phyloP scores from a whole-genome alignment of 2,329 filamentous ascomycete species.

The Nannizziopsis arthrosporioides region DNA sequence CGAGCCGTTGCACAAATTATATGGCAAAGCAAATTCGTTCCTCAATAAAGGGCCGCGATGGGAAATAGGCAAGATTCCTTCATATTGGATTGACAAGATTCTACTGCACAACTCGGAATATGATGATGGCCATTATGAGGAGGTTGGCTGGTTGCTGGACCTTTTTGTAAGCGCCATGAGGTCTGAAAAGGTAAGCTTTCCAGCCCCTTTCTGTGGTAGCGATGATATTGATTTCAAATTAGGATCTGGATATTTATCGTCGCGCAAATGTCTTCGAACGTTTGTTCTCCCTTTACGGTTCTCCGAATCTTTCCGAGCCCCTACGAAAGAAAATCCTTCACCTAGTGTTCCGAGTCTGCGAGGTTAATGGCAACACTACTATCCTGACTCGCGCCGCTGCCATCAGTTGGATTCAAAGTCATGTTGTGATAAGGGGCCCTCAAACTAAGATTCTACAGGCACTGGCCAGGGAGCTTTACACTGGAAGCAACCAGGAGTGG shows the following conservation, averaged over 20 bases:
- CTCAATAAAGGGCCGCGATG: constrained; percentile 67
- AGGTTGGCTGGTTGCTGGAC: constrained; percentile 62
- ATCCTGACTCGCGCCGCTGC: constrained; percentile 65
- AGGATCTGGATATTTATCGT: constrained; percentile 41
- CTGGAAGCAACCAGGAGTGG: constrained; percentile 55
- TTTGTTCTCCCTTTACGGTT: constrained; percentile 56
- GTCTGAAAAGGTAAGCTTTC: constrained; percentile 41
- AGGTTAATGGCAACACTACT: constrained; percentile 64
- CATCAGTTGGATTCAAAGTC: constrained; percentile 61
- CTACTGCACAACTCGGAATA: constrained; percentile 61
- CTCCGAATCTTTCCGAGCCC: constrained; percentile 49
- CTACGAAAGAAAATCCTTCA: constrained; percentile 52
- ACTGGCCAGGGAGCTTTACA: constrained; percentile 49
- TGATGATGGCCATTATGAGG: constrained; percentile 60
- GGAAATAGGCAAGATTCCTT: constrained; percentile 47
- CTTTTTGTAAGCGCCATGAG: constrained; percentile 56
- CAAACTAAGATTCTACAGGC: constrained; percentile 37
- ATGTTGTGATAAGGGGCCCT: constrained; percentile 41
- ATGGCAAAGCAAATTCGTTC: constrained; percentile 75
- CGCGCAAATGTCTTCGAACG: constrained; percentile 61
- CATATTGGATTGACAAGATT: constrained; percentile 55
- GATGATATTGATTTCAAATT: neutral
- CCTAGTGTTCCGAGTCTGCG: constrained; percentile 53
- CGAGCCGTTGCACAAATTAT: constrained; percentile 70
- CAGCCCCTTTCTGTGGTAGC: neutral